Conservation (phyloP, 139 green algal genomes). For the Picochlorum sp. region DNA sequence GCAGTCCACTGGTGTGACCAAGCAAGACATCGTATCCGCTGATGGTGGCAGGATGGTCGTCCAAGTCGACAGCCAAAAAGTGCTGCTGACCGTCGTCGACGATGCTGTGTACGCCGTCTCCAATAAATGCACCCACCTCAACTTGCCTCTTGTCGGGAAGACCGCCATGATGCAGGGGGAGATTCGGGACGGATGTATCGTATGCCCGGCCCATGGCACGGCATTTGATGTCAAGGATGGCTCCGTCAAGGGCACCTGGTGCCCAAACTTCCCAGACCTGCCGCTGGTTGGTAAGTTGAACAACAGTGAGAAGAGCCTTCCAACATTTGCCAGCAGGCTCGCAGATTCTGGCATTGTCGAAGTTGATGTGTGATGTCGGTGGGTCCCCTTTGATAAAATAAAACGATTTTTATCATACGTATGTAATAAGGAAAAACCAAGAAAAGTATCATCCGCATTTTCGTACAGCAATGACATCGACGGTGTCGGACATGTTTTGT, state of each 20-base stretch:
- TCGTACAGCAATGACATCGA: no score
- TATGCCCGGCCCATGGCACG: conserved; percentile 65
- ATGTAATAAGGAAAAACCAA: no score
- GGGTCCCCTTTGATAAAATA: no score
- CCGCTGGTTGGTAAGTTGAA: conserved; percentile 30
- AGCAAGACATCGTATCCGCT: background rate
- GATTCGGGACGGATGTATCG: conserved; percentile 36
- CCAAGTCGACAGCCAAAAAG: conserved; percentile 9
- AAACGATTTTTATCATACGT: no score
- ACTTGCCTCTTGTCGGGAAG: conserved; percentile 64
- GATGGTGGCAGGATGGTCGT: conserved; percentile 18
- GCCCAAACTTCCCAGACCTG: conserved; percentile 47
- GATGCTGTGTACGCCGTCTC: conserved; percentile 50
- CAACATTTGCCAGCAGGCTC: conserved; percentile 49
- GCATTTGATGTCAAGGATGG: conserved; percentile 60
- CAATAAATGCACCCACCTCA: conserved; percentile 74
- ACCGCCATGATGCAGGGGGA: conserved; percentile 28
- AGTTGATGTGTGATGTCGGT: conserved; percentile 31
- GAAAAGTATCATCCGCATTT: no score
- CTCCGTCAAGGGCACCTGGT: conserved; percentile 56
- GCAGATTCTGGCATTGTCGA: conserved; percentile 46
- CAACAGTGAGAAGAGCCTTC: conserved; percentile 45
- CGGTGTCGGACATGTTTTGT: background rate
- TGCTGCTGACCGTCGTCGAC: conserved; percentile 40
- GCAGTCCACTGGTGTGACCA: background rate